phyloP scores from a whole-genome alignment of 1,284 basidiomycete species.

The Puccinia sorghi region DNA sequence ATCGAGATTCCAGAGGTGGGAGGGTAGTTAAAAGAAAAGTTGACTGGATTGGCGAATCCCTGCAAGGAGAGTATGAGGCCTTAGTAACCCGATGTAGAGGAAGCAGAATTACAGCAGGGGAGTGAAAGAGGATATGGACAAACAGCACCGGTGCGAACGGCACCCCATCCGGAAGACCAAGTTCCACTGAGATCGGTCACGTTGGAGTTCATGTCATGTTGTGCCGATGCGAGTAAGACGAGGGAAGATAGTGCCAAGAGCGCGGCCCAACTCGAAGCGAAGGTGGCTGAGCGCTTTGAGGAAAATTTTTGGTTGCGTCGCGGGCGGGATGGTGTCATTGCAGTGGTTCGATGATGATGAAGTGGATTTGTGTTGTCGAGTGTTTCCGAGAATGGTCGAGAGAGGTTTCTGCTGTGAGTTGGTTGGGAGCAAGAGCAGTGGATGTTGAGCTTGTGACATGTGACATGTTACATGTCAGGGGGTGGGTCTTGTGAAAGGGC shows the following conservation, averaged over 20 bases:
- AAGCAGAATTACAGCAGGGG: neutral
- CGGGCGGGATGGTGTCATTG: neutral
- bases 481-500: too few species aligned
- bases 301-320: neutral
- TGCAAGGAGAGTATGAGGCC: slow-evolving; percentile 25
- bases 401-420: neutral
- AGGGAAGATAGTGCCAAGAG: neutral
- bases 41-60: slow-evolving; percentile 57
- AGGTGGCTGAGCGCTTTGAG: neutral
- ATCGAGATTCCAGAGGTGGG: slow-evolving; percentile 55
- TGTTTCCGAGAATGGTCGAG: neutral
- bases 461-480: too few species aligned
- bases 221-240: slow-evolving; percentile 24
- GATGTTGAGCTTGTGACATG: too few species aligned
- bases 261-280: neutral
- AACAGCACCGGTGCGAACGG: slow-evolving; percentile 55
- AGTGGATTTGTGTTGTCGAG: neutral
- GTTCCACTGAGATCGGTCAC: slow-evolving; percentile 53
- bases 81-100: neutral
- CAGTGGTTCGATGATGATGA: neutral
- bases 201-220: slow-evolving; percentile 46
- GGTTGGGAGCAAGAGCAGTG: too few species aligned
- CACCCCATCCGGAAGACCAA: slow-evolving; percentile 56
- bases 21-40: slow-evolving; percentile 56
- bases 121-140: slow-evolving; percentile 18